Base-by-base conservation (phyloP, 805 yeast genomes). In the Metschnikowia henanensis region DNA sequence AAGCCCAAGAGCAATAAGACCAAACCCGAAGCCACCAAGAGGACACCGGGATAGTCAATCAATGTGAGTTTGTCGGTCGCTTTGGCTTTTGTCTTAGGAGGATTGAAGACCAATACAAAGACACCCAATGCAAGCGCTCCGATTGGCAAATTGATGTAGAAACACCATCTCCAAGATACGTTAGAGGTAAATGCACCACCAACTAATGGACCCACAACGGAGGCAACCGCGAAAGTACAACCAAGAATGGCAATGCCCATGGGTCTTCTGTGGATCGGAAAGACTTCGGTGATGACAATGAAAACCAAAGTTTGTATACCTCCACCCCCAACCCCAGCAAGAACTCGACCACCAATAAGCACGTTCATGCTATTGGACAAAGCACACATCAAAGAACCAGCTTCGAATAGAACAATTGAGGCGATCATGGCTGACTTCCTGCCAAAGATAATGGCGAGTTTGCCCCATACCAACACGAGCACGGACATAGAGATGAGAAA, bases 331-430 rank as follows among this genome's bases (percentile, higher is more conserved):
- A 66, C 49, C 37, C 72, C 72, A 3, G 64, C 68, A 31, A 67
- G 49, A 3, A 62, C 71, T 53, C 73, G 53, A 5, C 73, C 73
- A 4, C 75, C 73, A 47, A 70, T 70, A 21, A 70, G 56, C n/a
- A 59, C 56, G 47, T 66, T 59, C 74, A 69, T 69, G 41, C 43
- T 48, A 17, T 51, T 52, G 5, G 73, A 51, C 41, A 69, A 57
- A 0, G 73, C 73, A 51, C 71, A 64, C 58, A 69, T 56, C 32
- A 69, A 55, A 6, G 73, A 68, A 3, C 68, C 68, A 6, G 60
- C 60, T 52, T 64, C 68, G 38, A 64, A 64, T 17, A 64, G 41
- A 16, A 60, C 40, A 34, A 62, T 49, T 2, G 61, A 57, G 2
- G 44, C 53, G 12, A 56, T 30, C 60, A 63, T 60, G 26, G 68